Conservation (phyloP, 192 early-diverging fungal species). For the Geranomyces michiganensis region DNA sequence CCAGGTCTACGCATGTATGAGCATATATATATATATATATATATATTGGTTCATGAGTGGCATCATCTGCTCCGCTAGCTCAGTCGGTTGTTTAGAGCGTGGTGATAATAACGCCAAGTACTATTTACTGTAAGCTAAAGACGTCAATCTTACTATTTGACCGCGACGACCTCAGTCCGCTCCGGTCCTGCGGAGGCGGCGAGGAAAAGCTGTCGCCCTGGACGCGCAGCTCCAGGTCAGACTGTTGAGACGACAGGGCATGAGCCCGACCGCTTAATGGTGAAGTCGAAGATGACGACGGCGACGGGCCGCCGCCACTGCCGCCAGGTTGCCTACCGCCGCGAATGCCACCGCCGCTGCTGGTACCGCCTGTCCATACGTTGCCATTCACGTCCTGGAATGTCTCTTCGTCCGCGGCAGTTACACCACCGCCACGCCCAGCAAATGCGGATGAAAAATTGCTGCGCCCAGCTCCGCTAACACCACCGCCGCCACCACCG, state of each 20-base stretch:
- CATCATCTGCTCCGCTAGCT: slow-evolving; percentile 32
- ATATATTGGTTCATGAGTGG: no score
- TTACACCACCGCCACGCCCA: not conserved
- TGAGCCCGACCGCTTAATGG: no score
- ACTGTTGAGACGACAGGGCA: no score
- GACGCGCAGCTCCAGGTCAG: no score
- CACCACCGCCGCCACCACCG: no score
- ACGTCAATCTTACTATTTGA: not conserved
- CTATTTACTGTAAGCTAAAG: not conserved
- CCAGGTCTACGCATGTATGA: no score
- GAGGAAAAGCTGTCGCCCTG: no score
- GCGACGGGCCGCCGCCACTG: no score
- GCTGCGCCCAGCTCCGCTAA: not conserved
- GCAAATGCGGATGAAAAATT: not conserved
- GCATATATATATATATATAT: no score
- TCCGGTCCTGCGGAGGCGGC: not conserved
- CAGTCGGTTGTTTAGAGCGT: slow-evolving; percentile 30
- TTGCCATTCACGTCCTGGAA: slow-evolving; percentile 12
- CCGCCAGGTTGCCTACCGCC: no score
- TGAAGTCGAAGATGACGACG: no score
- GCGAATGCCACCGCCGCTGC: no score
- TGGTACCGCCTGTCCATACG: slow-evolving; percentile 4
- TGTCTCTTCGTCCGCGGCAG: not conserved
- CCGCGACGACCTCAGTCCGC: not conserved
- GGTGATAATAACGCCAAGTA: slow-evolving; percentile 28